Conservation (phyloP, 202 grass and related monocot species). For the Panicum virgatum region DNA sequence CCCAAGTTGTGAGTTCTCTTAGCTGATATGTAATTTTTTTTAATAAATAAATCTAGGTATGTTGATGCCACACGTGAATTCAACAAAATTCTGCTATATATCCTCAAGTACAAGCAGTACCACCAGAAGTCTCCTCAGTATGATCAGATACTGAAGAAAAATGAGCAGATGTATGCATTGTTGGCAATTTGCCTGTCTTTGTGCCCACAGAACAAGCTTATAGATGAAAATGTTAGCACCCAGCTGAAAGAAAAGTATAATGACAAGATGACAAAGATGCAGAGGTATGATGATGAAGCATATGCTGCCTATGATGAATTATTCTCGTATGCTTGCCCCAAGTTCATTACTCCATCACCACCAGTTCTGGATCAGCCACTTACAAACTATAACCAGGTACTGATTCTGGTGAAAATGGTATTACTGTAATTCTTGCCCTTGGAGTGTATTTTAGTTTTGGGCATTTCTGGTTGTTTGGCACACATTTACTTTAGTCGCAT, state of each 20-base stretch:
- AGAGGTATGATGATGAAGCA: constrained; percentile 95
- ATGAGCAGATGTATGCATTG: constrained; percentile 98
- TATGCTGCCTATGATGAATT: constrained; percentile 92
- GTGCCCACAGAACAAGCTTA: constrained; percentile 81
- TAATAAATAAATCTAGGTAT: constrained; percentile 51
- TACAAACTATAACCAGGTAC: constrained; percentile 96
- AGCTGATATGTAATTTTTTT: constrained; percentile 23
- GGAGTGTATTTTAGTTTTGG: neutral
- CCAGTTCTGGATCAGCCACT: constrained; percentile 75
- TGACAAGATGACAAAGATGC: constrained; percentile 99
- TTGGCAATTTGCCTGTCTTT: constrained; percentile 90
- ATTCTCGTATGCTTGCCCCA: constrained; percentile 93
- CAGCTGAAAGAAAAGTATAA: constrained; percentile 98
- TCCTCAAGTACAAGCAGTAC: constrained; percentile 95
- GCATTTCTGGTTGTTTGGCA: neutral
- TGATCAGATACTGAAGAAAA: constrained; percentile 98
- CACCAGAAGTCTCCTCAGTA: constrained; percentile 96
- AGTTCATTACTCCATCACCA: constrained; percentile 91
- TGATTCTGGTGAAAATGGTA: neutral
- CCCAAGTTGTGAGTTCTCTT: neutral
- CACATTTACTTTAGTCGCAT: neutral
- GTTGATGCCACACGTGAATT: constrained; percentile 87
- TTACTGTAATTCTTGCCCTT: neutral
- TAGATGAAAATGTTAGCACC: constrained; percentile 89
- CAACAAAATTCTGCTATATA: constrained; percentile 97